Base-by-base conservation (phyloP, 495 filamentous ascomycete genomes). In the Endocarpon pusillum region DNA sequence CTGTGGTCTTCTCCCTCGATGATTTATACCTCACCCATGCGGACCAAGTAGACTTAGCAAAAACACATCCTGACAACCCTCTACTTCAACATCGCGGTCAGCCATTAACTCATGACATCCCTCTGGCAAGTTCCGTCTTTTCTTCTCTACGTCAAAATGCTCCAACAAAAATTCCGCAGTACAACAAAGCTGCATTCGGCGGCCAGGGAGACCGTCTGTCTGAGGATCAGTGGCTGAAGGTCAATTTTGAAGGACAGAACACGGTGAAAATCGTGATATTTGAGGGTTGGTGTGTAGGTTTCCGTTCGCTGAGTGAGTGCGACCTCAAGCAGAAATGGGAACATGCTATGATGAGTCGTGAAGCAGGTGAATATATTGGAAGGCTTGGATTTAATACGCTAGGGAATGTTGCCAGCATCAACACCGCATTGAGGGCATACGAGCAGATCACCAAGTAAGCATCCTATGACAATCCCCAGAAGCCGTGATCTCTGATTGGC, bases 271-370 rank as follows among this genome's bases (percentile, higher is more conserved):
- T 80, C 15, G 62, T 94, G 1, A 69, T 96, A 28, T 75, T 96
- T 36, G 87, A 96, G 48, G 87, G 87, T 11, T 96, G 87, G 87
- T 66, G 80, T 54, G 76, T 93, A 21, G 87, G 85, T 1, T 94
- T 96, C 56, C 69, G 77, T 11, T 44, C 74, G 3, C 62, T 85
- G 33, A 46, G 57, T 35, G 60, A 70, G 9, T 34, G 52, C 1
- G 58, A 58, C n/a, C 39, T 87, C 20, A 58, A 64, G 36, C 44
- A 40, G 34, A 66, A 62, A 28, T 84, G 76, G 73, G 53, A 66
- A 31, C 46, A 42, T 16, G 66, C 72, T 3, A 65, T 61, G 25
- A 33, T 53, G 40, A 29, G 69, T 55, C 38, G 54, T 58, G 50
- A 60, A 21, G 40, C 44, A 22, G 40, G 37, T 37, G 35, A 36